Conservation (phyloP, 2,329 filamentous ascomycete genomes). For the Fusarium buharicum region DNA sequence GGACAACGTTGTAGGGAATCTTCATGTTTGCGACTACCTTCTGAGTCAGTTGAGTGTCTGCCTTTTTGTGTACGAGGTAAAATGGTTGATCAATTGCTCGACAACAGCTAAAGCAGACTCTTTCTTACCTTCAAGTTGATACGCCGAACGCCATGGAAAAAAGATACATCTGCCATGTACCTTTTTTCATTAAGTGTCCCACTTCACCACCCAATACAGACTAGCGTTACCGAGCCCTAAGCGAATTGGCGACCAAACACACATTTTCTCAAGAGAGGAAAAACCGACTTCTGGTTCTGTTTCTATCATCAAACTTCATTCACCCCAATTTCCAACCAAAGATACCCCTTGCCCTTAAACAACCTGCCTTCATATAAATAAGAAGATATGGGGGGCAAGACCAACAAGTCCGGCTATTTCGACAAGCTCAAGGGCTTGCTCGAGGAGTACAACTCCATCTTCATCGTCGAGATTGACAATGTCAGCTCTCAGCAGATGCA, state of each 20-base stretch:
- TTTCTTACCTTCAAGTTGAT: constrained; percentile 16
- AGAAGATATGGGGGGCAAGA: constrained; percentile 99
- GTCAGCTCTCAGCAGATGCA: constrained; percentile 99
- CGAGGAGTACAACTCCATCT: constrained; percentile 96
- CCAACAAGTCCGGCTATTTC: constrained; percentile 97
- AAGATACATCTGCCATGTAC: constrained; percentile 51
- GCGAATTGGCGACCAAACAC: constrained; percentile 42
- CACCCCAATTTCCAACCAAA: constrained; percentile 40
- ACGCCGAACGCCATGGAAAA: constrained; percentile 39
- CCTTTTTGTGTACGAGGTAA: constrained; percentile 1
- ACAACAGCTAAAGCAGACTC: constrained; percentile 32
- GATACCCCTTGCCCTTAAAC: constrained; percentile 82
- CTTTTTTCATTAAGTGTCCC: constrained; percentile 23
- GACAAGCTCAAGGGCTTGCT: constrained; percentile 99
- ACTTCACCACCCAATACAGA: constrained; percentile 21
- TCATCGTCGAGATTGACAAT: constrained; percentile 99
- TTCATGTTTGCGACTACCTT: constrained; percentile 50
- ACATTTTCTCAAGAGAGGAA: constrained; percentile 38
- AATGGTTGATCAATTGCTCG: constrained; percentile 17
- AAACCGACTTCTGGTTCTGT: constrained; percentile 5
- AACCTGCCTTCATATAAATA: constrained; percentile 90
- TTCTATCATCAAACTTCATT: constrained; percentile 32
- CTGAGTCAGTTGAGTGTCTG: background rate
- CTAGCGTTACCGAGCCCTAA: constrained; percentile 55
- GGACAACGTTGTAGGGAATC: constrained; percentile 73